Evolutionary conservation across 2,329 filamentous ascomycete species (phyloP), one percentile per base, ranked within the genome.

Genomic region (Pseudogymnoascus sp.): DNA sequence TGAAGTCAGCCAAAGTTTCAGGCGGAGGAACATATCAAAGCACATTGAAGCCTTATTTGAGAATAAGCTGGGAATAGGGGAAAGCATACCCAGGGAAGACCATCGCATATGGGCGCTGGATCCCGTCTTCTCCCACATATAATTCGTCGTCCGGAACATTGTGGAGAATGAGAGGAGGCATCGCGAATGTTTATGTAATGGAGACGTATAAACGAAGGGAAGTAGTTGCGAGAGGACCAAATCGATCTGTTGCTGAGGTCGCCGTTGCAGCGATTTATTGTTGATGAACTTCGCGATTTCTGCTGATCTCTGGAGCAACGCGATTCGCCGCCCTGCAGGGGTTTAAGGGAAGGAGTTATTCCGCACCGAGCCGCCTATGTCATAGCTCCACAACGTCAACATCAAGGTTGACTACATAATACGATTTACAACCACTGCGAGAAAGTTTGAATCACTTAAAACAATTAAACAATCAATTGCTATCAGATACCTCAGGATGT

Each of bases 101-200:
- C 79, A 87, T 84, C 64, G 84, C 85, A 70, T 86, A 88, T 1
- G 85, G 85, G 64, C 85, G 76, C 71, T 83, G 82, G 65, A 87
- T 71, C 64, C 85, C 85, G 73, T 87, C 85, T 60, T 86, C 83
- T 62, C 85, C 85, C 5, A 84, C 75, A 70, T 86, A 87, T 58
- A 84, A 81, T 70, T 87, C 85, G 59, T 87, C 84, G 66, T 87
- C 84, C 62, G 84, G 84, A 65, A 87, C 85, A 70, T 86, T 87
- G 71, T 88, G 85, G 35, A 88, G 76, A 69, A 87, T 86, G 62
- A 87, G 76, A 66, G 85, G 85, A 62, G 84, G 80, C 84, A 86
- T 87, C 66, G 65, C 70, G 58, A 24, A 35, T 41, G 58, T 62
- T 21, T 40, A 61, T 50, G 21, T 15, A 31, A 39, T 15, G 8